phyloP scores from a whole-genome alignment of 2,329 filamentous ascomycete genomes.

The Colletotrichum coccodes region DNA sequence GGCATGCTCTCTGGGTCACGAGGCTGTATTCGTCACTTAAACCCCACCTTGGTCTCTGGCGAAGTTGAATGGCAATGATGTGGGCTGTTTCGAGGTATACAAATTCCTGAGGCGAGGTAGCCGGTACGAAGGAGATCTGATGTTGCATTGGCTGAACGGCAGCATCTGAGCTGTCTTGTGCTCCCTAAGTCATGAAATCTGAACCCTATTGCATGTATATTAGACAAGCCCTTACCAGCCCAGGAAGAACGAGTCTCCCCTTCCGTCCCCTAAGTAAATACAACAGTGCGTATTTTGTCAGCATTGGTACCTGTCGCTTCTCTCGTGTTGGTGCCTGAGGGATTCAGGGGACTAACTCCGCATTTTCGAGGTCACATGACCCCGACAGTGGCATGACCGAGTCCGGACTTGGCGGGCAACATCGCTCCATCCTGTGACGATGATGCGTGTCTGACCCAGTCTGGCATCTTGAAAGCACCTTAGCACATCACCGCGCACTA shows the following conservation, averaged over 20 bases:
- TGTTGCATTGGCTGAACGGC: neutral
- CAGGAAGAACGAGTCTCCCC: neutral
- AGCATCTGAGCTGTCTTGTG: neutral
- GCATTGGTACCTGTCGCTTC: neutral
- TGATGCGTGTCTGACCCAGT: neutral
- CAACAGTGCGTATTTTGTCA: no score
- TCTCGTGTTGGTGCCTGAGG: slow-evolving; percentile 3
- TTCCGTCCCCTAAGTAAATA: neutral
- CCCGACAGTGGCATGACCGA: slow-evolving; percentile 16
- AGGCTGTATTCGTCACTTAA: slow-evolving; percentile 22
- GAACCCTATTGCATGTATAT: neutral
- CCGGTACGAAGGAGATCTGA: neutral
- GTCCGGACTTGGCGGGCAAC: neutral
- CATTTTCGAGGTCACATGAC: slow-evolving; percentile 21
- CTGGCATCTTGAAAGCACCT: neutral
- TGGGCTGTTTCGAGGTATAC: no score
- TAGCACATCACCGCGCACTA: neutral
- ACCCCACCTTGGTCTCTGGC: neutral
- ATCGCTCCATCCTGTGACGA: slow-evolving; percentile 12
- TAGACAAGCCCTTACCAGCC: neutral
- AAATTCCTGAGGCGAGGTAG: no score
- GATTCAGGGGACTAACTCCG: neutral
- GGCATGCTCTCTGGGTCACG: slow-evolving; percentile 16
- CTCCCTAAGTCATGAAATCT: slow-evolving; percentile 4
- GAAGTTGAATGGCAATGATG: neutral